Base-by-base conservation (phyloP, 371 early-diverging fungal species). In the Circinella umbellata region DNA sequence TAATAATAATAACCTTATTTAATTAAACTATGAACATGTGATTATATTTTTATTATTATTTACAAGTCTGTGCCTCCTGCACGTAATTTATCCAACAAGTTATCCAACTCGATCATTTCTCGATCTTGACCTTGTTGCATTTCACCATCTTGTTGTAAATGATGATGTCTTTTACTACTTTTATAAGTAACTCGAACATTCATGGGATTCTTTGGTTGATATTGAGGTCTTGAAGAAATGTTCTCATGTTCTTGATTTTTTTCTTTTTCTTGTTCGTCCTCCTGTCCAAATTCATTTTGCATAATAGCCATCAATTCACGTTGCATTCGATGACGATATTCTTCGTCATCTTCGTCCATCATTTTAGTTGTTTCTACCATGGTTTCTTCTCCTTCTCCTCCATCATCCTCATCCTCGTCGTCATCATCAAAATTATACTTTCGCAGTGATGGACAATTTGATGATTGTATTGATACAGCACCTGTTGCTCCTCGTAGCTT, bases 131-230 rank as follows among this genome's bases (percentile, higher is more conserved):
- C 14, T n/a, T 13, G 51, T n/a, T 51, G 51, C 51, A 0, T 8
- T 51, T 27, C 27, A 27, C 27, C 27, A 27, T 51, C 14, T n/a
- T 51, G 51, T 13, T 60, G 60, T 18, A 27, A 18, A 20, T 36
- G 13, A 3, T 62, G 62, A 11, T 62, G 42, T 42, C 8, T 38
- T n/a, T 62, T 62, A 14, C 34, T 62, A 13, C 62, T 38, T 14
- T 46, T 17, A 34, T 62, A 62, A 36, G 62, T 62, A 34, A 62
- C 62, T 62, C 47, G 62, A 0, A 62, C 62, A 39, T 62, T 39
- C 42, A 62, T 62, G 17, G 39, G 14, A 20, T 62, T 62, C n/a
- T 38, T 38, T 13, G 62, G 62, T 39, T 62, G 62, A 15, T 62
- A 62, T 8, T 18, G 62, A 8, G 62, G 62, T 62, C 62, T 36